Conservation (phyloP, 495 filamentous ascomycete genomes). For the Trichocladium antarcticum region DNA sequence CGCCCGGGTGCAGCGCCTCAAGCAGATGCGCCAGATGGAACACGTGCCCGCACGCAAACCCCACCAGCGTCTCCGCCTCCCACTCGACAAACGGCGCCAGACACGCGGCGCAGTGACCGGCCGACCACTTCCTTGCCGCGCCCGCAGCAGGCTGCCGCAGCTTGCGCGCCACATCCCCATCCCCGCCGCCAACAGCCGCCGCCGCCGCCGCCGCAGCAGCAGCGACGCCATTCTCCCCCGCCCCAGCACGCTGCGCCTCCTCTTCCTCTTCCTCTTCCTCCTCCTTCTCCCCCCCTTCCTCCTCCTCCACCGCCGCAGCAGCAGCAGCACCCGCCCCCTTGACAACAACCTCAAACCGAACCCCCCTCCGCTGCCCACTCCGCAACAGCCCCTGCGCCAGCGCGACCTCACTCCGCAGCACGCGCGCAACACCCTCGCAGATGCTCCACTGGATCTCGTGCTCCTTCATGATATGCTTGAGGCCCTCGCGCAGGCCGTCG, state of each 20-base stretch:
- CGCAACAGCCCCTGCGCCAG: conserved; percentile 67
- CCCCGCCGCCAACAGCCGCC: conserved; percentile 8
- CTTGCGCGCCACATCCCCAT: conserved; percentile 1
- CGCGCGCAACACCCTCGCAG: conserved; percentile 75
- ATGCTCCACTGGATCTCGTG: conserved; percentile 89
- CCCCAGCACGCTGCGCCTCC: too few relatives aligned
- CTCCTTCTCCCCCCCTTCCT: conserved; percentile 34
- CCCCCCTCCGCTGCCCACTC: conserved; percentile 64
- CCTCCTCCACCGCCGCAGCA: conserved; percentile 21
- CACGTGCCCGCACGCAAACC: conserved; percentile 83
- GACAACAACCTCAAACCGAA: conserved; percentile 66
- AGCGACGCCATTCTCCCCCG: too few relatives aligned
- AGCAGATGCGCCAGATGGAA: conserved; percentile 81
- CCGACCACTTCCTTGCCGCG: conserved; percentile 22
- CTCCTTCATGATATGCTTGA: conserved; percentile 78
- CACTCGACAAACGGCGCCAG: conserved; percentile 44
- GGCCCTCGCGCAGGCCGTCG: conserved; percentile 71
- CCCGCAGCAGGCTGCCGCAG: neutral
- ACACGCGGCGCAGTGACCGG: conserved; percentile 54
- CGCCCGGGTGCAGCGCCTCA: conserved; percentile 34
- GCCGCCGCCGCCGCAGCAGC: conserved; percentile 5
- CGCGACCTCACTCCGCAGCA: conserved; percentile 77
- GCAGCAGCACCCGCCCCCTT: too few relatives aligned
- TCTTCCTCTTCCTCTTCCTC: conserved; percentile 8
- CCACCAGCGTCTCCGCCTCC: conserved; percentile 71